These are phyloP conservation scores for Pleurostoma richardsiae DNA, from an alignment of 2,329 filamentous ascomycete species.

Conservation along the genomic window DNA sequence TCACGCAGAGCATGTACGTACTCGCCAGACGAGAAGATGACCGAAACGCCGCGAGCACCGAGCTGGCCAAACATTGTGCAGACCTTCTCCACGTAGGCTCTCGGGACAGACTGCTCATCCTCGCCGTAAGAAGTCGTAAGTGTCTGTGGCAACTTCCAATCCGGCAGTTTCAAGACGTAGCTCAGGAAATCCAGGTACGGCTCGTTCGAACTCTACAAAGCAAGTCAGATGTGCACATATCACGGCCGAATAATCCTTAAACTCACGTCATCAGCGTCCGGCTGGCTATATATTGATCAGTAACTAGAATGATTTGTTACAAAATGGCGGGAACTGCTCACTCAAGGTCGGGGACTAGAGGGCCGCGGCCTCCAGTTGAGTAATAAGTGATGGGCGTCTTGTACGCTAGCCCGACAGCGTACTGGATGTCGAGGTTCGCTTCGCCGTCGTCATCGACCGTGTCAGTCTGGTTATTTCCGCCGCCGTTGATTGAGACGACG, in stretches of 20 bases:
- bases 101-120: constrained; percentile 59
- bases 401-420: constrained; percentile 49
- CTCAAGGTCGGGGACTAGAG: constrained; percentile 36
- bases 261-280: constrained; percentile 16
- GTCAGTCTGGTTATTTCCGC: constrained; percentile 41
- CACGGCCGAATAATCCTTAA: not conserved
- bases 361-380: constrained; percentile 52
- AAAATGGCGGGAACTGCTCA: no score
- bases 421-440: constrained; percentile 61
- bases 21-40: constrained; percentile 56
- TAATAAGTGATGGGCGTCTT: constrained; percentile 53
- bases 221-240: no score
- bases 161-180: constrained; percentile 47
- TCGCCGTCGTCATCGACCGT: constrained; percentile 37
- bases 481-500: constrained; percentile 51
- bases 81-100: constrained; percentile 54
- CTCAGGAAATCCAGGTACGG: constrained; percentile 61
- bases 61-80: constrained; percentile 62
- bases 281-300: constrained; percentile 14
- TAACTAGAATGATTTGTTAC: no score
- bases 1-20: constrained; percentile 18
- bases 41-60: constrained; percentile 60
- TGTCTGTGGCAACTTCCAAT: constrained; percentile 50
- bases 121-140: constrained; percentile 65
- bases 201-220: constrained; percentile 29